A percentile compares a stretch with the other conserved stretches of the same genome.
phyloP scores from a whole-genome alignment of 2,329 filamentous ascomycete species.

The Coniochaeta ligniaria region DNA sequence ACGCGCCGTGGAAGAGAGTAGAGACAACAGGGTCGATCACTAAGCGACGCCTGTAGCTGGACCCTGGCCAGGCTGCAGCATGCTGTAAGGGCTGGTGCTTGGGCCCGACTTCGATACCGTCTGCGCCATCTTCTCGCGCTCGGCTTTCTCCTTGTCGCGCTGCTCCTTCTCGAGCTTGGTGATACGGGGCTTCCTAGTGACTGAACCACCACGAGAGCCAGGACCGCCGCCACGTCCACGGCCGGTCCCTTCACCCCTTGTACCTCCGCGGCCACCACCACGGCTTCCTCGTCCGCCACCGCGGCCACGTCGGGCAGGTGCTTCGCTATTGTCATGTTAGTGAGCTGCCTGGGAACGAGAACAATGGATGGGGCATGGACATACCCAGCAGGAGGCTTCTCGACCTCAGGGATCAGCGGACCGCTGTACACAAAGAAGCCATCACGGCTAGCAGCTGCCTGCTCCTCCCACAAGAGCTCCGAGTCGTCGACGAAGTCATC shows the following conservation, averaged over 20 bases:
- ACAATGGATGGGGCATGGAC: conserved; percentile 17
- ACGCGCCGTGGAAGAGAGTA: background rate
- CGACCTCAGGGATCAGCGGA: conserved; percentile 77
- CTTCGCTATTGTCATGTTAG: conserved; percentile 53
- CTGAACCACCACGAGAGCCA: conserved; percentile 68
- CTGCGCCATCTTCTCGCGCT: conserved; percentile 51
- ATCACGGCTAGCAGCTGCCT: conserved; percentile 87
- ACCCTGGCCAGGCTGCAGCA: conserved; percentile 1
- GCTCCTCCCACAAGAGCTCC: conserved; percentile 90
- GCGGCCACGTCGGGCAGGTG: conserved; percentile 61
- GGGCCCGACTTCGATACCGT: conserved; percentile 24
- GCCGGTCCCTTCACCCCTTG: conserved; percentile 55
- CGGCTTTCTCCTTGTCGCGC: conserved; percentile 74
- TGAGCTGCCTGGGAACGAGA: conserved; percentile 6
- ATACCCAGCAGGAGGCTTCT: conserved; percentile 58
- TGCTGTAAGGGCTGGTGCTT: background rate
- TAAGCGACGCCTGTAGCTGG: background rate
- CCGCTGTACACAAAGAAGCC: conserved; percentile 98
- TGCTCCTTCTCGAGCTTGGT: conserved; percentile 80
- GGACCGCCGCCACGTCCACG: conserved; percentile 48
- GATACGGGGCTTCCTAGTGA: conserved; percentile 73
- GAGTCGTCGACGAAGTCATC: conserved; percentile 89
- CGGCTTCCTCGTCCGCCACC: conserved; percentile 41
- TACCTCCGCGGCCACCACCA: conserved; percentile 40
- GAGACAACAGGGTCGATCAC: background rate